Conservation (phyloP, 192 early-diverging fungal genomes). For the Geranomyces michiganensis region DNA sequence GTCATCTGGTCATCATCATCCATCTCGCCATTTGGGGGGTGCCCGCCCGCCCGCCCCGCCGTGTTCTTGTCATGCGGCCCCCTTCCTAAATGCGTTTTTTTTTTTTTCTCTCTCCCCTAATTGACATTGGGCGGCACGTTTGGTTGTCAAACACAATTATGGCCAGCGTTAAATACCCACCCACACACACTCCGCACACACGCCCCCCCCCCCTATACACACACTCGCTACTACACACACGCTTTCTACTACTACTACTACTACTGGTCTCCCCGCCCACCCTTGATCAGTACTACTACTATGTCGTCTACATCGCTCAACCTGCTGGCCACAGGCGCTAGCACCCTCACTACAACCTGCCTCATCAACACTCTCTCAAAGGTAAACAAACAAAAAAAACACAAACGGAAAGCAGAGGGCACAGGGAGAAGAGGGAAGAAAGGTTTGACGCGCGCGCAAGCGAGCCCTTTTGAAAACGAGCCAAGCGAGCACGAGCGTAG, state of each 20-base stretch:
- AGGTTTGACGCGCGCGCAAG: no score
- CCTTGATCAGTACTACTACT: no score
- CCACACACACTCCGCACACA: neutral
- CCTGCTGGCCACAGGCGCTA: neutral
- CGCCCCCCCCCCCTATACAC: neutral
- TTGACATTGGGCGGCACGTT: neutral
- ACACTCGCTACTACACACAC: neutral
- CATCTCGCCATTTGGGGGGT: neutral
- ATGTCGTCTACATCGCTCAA: no score
- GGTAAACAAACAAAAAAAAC: no score
- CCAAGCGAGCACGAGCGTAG: no score
- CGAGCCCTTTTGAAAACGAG: no score
- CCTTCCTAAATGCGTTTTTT: no score
- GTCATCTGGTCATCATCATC: neutral
- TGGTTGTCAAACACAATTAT: neutral
- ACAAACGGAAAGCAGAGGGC: no score
- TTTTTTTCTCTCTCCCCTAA: neutral
- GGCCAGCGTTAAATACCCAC: neutral
- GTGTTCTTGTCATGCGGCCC: neutral
- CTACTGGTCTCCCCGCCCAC: neutral
- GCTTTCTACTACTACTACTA: neutral
- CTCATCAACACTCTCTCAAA: neutral
- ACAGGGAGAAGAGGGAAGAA: no score
- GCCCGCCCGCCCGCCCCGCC: neutral
- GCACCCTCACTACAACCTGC: neutral